phyloP scores from a whole-genome alignment of 371 early-diverging fungal species.

The Mortierella sp. region DNA sequence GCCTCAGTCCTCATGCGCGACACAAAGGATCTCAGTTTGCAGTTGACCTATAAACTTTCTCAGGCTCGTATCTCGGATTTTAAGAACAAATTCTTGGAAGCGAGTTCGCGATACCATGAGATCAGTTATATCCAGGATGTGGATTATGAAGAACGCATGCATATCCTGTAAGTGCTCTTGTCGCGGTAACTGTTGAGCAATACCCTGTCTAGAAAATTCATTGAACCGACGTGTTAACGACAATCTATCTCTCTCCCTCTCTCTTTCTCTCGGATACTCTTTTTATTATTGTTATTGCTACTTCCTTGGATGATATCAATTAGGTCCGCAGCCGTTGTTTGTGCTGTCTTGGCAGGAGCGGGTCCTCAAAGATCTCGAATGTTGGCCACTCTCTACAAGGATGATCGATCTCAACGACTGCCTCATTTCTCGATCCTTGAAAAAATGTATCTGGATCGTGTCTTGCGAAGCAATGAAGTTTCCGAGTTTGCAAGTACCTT shows the following conservation, averaged over 20 bases:
- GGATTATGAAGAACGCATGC: constrained; percentile 71
- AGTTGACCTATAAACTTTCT: constrained; percentile 73
- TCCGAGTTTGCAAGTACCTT: constrained; percentile 80
- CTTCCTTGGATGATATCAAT: not conserved
- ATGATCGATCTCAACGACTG: constrained; percentile 81
- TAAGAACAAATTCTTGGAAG: constrained; percentile 87
- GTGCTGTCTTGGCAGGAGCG: constrained; percentile 91
- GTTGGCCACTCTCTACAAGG: constrained; percentile 92
- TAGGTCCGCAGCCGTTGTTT: constrained; percentile 77
- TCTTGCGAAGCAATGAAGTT: constrained; percentile 81
- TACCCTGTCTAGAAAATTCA: no score
- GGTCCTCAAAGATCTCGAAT: constrained; percentile 90
- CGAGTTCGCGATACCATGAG: constrained; percentile 86
- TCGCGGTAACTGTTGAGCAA: no score
- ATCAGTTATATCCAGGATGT: constrained; percentile 78
- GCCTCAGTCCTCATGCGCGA: constrained; percentile 76
- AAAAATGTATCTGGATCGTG: constrained; percentile 91
- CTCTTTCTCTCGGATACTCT: no score
- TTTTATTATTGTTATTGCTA: not conserved
- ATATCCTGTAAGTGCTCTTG: constrained; percentile 64
- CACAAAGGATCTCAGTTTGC: constrained; percentile 60
- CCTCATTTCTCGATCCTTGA: constrained; percentile 81
- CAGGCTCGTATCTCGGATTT: constrained; percentile 91
- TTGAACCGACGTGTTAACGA: no score
- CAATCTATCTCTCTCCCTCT: not conserved